Conservation (phyloP, 371 early-diverging fungal genomes). For the Mortierella sp. region DNA sequence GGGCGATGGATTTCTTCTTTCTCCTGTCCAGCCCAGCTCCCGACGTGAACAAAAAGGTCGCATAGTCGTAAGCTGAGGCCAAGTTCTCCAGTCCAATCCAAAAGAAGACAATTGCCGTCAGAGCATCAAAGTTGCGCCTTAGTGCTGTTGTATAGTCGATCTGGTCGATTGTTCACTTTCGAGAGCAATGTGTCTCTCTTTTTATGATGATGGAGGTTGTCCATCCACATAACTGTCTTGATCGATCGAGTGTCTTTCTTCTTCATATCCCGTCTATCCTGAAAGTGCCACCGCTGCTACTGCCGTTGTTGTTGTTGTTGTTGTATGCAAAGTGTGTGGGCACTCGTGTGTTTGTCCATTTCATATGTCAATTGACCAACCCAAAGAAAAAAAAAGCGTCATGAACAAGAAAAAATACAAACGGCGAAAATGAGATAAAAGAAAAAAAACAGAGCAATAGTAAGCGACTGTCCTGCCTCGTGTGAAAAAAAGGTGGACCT, state of each 20-base stretch:
- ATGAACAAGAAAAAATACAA: conserved; percentile 8
- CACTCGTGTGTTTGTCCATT: neutral
- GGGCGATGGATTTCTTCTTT: neutral
- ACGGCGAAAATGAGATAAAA: conserved; percentile 8
- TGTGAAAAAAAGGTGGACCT: conserved; percentile 8
- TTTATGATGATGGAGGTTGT: neutral
- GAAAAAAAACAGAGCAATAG: conserved; percentile 18
- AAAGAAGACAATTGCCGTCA: neutral
- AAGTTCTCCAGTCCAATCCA: neutral
- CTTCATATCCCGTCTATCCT: neutral
- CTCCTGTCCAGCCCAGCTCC: neutral
- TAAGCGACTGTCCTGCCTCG: conserved; percentile 7
- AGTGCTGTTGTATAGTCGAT: neutral
- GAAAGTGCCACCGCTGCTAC: neutral
- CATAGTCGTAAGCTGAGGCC: neutral
- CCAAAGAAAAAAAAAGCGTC: conserved; percentile 7
- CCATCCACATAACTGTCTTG: neutral
- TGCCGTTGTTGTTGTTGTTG: too few relatives aligned
- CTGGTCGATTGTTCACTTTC: neutral
- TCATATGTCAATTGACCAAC: conserved; percentile 6
- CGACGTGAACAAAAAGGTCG: neutral
- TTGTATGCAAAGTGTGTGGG: neutral
- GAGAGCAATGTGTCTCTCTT: conserved; percentile 6
- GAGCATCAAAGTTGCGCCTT: conserved; percentile 3
- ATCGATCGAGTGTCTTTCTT: neutral